A percentile compares a stretch with the other conserved stretches of the same genome.
Conservation (phyloP, 257 asterid species). For the Solanum commersonii region DNA sequence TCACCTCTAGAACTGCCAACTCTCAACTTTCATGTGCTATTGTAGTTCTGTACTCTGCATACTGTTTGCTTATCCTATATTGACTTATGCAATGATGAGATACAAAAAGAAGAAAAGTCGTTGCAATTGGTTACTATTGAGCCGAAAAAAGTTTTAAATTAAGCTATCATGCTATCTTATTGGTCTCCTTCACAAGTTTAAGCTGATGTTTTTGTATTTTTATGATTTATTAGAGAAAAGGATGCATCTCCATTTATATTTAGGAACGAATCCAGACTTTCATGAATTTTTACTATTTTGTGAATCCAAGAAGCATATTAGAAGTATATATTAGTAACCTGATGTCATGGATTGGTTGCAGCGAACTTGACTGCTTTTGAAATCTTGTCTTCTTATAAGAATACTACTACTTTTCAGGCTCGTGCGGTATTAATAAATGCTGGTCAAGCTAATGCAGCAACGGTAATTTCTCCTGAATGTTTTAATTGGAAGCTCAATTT, state of each 20-base stretch:
- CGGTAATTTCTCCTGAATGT: constrained; percentile 41
- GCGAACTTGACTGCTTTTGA: neutral
- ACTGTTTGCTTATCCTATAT: neutral
- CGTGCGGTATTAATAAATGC: constrained; percentile 97
- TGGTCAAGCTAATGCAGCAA: constrained; percentile 99
- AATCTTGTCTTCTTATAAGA: constrained; percentile 1
- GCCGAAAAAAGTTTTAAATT: neutral
- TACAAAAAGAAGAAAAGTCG: neutral
- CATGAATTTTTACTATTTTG: neutral
- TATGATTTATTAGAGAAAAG: neutral
- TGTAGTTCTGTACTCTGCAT: neutral
- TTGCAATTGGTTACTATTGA: neutral
- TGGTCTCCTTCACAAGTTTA: neutral
- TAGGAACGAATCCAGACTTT: neutral
- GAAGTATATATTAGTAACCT: neutral
- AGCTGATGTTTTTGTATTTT: neutral
- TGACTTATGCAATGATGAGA: neutral
- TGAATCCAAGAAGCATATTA: neutral
- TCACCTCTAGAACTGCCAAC: neutral
- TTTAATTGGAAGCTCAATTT: neutral
- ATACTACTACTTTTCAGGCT: constrained; percentile 44
- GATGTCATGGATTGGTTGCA: neutral
- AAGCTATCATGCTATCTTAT: neutral
- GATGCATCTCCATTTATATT: neutral
- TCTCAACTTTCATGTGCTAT: neutral